A percentile compares a stretch with the other conserved stretches of the same genome.
phyloP scores from a whole-genome alignment of 495 filamentous ascomycete species.

The Immersiella caudata region DNA sequence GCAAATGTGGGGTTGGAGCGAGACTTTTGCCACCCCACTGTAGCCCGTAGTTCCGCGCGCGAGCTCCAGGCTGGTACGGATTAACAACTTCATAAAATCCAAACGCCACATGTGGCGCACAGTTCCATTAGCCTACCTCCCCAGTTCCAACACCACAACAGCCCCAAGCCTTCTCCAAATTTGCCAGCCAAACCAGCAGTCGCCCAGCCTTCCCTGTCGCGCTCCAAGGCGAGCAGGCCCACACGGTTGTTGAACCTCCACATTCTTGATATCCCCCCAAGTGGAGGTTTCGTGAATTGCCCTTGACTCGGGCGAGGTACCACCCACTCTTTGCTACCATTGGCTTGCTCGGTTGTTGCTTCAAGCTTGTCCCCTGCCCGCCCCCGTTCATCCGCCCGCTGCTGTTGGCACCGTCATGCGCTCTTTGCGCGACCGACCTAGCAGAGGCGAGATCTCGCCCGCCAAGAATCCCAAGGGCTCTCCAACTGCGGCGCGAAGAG shows the following conservation, averaged over 20 bases:
- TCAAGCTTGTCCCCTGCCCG: conserved; percentile 23
- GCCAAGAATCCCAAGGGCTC: conserved; percentile 28
- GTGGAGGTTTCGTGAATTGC: conserved; percentile 25
- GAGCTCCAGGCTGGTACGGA: too few relatives aligned
- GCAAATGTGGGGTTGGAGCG: background rate
- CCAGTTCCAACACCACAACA: conserved; percentile 15
- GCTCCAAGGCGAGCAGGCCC: background rate
- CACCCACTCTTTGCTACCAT: conserved; percentile 5
- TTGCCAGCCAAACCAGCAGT: background rate
- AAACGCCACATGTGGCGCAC: background rate
- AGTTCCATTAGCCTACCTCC: background rate
- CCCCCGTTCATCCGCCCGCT: conserved; percentile 1
- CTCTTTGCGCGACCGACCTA: conserved; percentile 41
- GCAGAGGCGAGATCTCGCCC: conserved; percentile 39
- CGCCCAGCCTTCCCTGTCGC: conserved; percentile 7
- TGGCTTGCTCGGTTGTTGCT: conserved; percentile 22
- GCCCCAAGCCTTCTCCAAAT: conserved; percentile 11
- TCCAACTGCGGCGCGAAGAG: conserved; percentile 21
- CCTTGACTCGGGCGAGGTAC: conserved; percentile 36
- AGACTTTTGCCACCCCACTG: conserved; percentile 4
- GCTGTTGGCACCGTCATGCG: conserved; percentile 31
- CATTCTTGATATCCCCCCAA: conserved; percentile 14
- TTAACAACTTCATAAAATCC: background rate
- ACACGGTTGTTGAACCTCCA: conserved; percentile 6
- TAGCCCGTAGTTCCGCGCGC: too few relatives aligned